Evolutionary conservation across 2,329 filamentous ascomycete genomes (phyloP).

Genomic region (Botrytis aclada): DNA sequence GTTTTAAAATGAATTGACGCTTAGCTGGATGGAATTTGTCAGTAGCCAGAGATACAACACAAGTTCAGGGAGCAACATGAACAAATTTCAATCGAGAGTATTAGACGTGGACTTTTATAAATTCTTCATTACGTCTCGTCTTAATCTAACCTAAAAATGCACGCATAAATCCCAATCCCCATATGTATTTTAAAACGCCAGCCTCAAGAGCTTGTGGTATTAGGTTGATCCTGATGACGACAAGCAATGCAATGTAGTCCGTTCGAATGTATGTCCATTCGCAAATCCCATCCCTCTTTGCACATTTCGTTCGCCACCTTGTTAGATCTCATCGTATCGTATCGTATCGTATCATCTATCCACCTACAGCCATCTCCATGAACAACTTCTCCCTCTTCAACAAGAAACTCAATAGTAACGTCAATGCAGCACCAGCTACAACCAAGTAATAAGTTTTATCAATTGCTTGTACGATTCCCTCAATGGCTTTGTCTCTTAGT

Average conservation of each 20-base stretch:
- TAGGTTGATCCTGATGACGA: not conserved
- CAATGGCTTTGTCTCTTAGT: constrained; percentile 27
- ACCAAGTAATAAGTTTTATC: constrained; percentile 32
- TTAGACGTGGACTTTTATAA: not conserved
- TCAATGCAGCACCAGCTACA: constrained; percentile 33
- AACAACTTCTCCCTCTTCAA: constrained; percentile 33
- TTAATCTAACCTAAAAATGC: not conserved
- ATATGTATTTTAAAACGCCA: not conserved
- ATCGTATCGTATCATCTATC: not conserved
- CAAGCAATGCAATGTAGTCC: not conserved
- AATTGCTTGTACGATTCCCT: constrained; percentile 35
- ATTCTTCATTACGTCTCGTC: not conserved
- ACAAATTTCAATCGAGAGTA: not conserved
- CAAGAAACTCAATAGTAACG: constrained; percentile 29
- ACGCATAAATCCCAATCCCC: not conserved
- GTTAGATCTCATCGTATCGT: not conserved
- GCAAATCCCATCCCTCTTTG: not conserved
- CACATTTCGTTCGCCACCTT: not conserved
- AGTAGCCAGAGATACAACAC: not conserved
- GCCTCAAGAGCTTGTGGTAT: not conserved
- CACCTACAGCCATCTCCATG: constrained; percentile 18
- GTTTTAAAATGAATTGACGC: not conserved
- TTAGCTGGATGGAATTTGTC: not conserved
- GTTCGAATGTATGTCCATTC: not conserved
- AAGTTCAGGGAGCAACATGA: not conserved